phyloP scores from a whole-genome alignment of 768 basidiomycete species.

The Gyrodon lividus region DNA sequence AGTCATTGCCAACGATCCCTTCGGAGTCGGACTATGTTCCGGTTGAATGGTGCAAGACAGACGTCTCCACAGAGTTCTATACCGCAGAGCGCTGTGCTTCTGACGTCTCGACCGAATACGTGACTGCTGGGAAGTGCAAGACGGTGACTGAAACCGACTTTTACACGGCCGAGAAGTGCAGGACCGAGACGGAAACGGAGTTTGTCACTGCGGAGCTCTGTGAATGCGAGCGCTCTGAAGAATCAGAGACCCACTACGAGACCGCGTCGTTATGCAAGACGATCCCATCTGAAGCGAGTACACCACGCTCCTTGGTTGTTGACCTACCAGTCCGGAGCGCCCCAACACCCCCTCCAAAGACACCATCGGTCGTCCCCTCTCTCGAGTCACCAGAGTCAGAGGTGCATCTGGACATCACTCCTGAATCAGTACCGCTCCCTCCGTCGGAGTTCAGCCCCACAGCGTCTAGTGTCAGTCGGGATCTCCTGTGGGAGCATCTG shows the following conservation, averaged over 20 bases:
- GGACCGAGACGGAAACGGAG: constrained; percentile 38
- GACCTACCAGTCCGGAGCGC: constrained; percentile 26
- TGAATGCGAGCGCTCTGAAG: constrained; percentile 24
- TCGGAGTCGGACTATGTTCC: constrained; percentile 49
- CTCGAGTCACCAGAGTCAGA: constrained; percentile 27
- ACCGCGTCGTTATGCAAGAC: constrained; percentile 45
- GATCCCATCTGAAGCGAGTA: constrained; percentile 35
- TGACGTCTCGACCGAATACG: constrained; percentile 46
- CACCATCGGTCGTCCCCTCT: constrained; percentile 27
- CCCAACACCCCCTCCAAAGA: constrained; percentile 27
- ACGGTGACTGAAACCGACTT: constrained; percentile 44
- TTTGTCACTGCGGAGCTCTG: constrained; percentile 47
- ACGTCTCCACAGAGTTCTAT: constrained; percentile 44
- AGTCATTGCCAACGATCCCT: constrained; percentile 60
- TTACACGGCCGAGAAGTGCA: constrained; percentile 43
- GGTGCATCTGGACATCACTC: constrained; percentile 15
- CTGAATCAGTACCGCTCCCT: constrained; percentile 40
- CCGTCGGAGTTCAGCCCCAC: constrained; percentile 33
- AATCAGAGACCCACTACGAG: constrained; percentile 49
- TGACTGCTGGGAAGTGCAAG: constrained; percentile 48
- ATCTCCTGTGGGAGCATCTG: constrained; percentile 20
- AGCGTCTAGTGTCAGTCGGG: constrained; percentile 18
- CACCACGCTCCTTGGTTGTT: constrained; percentile 36
- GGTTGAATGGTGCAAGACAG: constrained; percentile 42
- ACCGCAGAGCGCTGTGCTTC: constrained; percentile 47